Conservation (phyloP, 177 flowering plant genomes). For the Vitis hybrid region DNA sequence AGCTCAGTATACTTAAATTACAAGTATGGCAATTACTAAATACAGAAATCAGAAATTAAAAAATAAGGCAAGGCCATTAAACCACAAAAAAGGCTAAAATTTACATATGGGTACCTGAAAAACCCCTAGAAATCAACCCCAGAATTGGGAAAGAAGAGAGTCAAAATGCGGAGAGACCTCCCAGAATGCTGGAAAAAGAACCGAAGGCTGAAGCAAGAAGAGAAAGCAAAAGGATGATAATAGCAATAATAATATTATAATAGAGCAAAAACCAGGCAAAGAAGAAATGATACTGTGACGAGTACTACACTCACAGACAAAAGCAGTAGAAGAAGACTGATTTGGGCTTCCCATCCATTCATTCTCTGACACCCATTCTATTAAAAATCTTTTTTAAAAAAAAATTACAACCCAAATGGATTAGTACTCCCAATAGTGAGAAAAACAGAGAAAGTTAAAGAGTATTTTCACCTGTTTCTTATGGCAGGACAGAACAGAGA, state of each 20-base stretch:
- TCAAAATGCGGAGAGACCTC: not conserved
- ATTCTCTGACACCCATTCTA: conserved; percentile 49
- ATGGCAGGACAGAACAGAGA: conserved; percentile 1
- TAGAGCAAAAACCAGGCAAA: not conserved
- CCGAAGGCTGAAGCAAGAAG: not conserved
- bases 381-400: conserved; percentile 17
- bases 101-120: conserved; percentile 3
- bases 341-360: conserved; percentile 42
- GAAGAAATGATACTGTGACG: no score
- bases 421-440: conserved; percentile 4
- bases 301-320: conserved; percentile 32
- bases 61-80: not conserved
- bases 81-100: not conserved
- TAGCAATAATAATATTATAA: not conserved
- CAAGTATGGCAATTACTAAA: not conserved
- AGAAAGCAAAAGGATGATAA: not conserved
- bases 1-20: not conserved
- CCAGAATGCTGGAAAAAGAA: not conserved
- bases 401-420: not conserved
- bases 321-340: conserved; percentile 26
- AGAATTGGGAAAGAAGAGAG: not conserved
- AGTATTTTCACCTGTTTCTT: conserved; percentile 7
- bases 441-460: not conserved
- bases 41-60: not conserved
- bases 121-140: conserved; percentile 1